phyloP scores from a whole-genome alignment of 352 stramenopile genomes.

The Thraustochytrium sp. region DNA sequence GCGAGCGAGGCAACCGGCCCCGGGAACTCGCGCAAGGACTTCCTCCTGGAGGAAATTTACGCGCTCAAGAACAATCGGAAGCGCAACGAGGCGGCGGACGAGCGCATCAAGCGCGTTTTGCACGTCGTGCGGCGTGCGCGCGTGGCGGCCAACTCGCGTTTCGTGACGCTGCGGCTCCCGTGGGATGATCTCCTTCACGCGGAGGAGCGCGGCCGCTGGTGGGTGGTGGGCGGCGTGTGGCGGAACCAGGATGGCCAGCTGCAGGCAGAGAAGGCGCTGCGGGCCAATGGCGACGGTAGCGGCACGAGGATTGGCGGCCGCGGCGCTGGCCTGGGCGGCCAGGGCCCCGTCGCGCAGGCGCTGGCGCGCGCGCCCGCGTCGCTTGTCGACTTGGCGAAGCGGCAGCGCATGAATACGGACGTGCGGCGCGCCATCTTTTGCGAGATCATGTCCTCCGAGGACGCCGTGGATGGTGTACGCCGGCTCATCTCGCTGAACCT shows the following conservation, averaged over 20 bases:
- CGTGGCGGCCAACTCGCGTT: slow-evolving; percentile 65
- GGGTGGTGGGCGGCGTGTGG: slow-evolving; percentile 91
- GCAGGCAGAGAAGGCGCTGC: neutral
- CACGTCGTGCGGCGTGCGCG: slow-evolving; percentile 81
- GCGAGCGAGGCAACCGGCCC: slow-evolving; percentile 44
- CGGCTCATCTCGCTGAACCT: slow-evolving; percentile 79
- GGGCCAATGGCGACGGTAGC: slow-evolving; percentile 19
- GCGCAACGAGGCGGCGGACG: slow-evolving; percentile 56
- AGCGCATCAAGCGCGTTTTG: slow-evolving; percentile 81
- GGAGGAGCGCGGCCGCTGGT: slow-evolving; percentile 82
- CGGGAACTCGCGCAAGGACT: slow-evolving; percentile 55
- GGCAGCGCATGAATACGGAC: slow-evolving; percentile 95
- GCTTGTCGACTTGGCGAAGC: slow-evolving; percentile 81
- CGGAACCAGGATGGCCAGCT: slow-evolving; percentile 57
- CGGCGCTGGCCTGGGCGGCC: slow-evolving; percentile 15
- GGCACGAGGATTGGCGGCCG: slow-evolving; percentile 44
- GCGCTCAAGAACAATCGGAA: slow-evolving; percentile 93
- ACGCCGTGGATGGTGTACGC: slow-evolving; percentile 92
- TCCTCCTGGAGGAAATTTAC: slow-evolving; percentile 89
- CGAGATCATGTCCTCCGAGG: slow-evolving; percentile 88
- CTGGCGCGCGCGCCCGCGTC: slow-evolving; percentile 57
- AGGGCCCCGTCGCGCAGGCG: slow-evolving; percentile 33
- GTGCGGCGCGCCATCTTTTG: slow-evolving; percentile 89
- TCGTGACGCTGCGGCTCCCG: slow-evolving; percentile 58
- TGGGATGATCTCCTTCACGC: slow-evolving; percentile 64